Evolutionary conservation across 2,329 filamentous ascomycete species (phyloP), one percentile per base, ranked within the genome.

Genomic region (Cladophialophora chaetospira): DNA sequence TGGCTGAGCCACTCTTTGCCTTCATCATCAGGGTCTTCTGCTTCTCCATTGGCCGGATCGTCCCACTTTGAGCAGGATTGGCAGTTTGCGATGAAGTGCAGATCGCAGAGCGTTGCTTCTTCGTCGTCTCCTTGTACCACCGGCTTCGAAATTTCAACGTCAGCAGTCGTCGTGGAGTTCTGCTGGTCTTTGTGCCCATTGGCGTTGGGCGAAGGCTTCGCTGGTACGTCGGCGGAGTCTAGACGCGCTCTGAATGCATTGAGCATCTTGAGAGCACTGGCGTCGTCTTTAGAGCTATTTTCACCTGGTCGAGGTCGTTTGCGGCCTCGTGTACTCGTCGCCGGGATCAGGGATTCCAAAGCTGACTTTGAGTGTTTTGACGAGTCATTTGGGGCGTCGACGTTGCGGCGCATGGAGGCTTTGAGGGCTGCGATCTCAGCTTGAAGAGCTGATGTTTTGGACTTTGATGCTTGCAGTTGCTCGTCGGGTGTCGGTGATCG

Each of bases 81-180:
- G 72, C 94, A 99, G 67, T 95, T 89, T 46, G 88, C 89, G 62
- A 99, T 95, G 72, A 97, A 99, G 71, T 99, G 94, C 31, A 99
- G 76, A 71, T 97, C 94, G 69, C 94, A 99, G 3, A 95, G 79
- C 47, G 81, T 81, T 2, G 85, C 86, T 70, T 95, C 90, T 35
- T 88, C 86, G 15, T 81, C 79, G 5, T 72, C 48, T 1, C n/a
- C 51, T 35, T n/a, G 15, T 13, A 5, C 11, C 42, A 19, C 25
- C 15, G 31, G 50, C 9, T 15, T 23, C 23, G 43, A 21, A 17
- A 25, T 63, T 21, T 43, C 55, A 13, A 46, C 46, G 29, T 53
- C 33, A 9, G 31, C 43, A 51, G 47, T 25, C 35, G 15, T 40
- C 38, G 47, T 56, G 23, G 19, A 25, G 25, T 38, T 26, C 3